phyloP scores from a whole-genome alignment of 345 rosid species.

The Draba incana region DNA sequence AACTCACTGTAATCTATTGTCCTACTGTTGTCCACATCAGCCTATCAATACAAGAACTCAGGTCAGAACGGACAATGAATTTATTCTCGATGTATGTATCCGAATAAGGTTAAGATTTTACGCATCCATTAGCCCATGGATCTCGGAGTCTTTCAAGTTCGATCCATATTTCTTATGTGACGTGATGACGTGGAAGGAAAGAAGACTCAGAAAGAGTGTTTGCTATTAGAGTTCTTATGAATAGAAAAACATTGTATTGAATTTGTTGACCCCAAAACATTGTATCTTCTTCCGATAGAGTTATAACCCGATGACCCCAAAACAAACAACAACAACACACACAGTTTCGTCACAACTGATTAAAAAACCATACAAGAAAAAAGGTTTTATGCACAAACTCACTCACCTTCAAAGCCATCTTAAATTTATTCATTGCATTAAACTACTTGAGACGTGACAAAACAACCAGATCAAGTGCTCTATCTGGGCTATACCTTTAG shows the following conservation, averaged over 20 bases:
- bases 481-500: conserved; percentile 54
- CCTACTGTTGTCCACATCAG: conserved; percentile 98
- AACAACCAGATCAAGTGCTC: conserved; percentile 89
- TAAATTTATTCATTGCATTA: conserved; percentile 97
- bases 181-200: too few species aligned
- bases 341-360: conserved; percentile 9
- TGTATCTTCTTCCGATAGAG: conserved; percentile 98
- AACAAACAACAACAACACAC: conserved; percentile 33
- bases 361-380: neutral
- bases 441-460: conserved; percentile 95
- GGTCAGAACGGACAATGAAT: neutral
- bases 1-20: conserved; percentile 97
- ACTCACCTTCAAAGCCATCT: conserved; percentile 95
- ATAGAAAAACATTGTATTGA: too few species aligned
- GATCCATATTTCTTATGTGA: conserved; percentile 62
- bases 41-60: conserved; percentile 51
- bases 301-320: conserved; percentile 68
- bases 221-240: too few species aligned
- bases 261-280: conserved; percentile 34
- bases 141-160: conserved; percentile 88
- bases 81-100: neutral
- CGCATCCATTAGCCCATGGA: conserved; percentile 96
- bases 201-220: too few species aligned
- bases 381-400: neutral
- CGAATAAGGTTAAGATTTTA: conserved; percentile 36